Percentiles rank a stretch among this genome's conserved stretches.
phyloP scores from a whole-genome alignment of 2,329 filamentous ascomycete genomes.

The Raffaelea arxii region DNA sequence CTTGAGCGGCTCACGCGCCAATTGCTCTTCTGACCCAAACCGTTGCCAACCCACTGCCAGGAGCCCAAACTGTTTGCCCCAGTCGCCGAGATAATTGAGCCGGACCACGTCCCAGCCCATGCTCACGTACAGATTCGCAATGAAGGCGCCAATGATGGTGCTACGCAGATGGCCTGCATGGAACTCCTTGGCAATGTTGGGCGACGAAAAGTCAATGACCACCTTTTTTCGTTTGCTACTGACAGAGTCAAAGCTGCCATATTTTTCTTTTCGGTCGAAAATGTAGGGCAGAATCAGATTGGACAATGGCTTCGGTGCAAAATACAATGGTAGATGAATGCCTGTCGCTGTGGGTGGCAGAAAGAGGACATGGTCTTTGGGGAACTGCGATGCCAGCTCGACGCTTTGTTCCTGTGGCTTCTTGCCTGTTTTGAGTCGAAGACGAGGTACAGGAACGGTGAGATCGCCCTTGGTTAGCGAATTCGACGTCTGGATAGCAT shows the following conservation, averaged over 20 bases:
- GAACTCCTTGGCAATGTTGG: constrained; percentile 67
- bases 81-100: constrained; percentile 71
- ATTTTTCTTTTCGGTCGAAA: not conserved
- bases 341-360: not conserved
- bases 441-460: not conserved
- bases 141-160: constrained; percentile 66
- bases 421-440: not conserved
- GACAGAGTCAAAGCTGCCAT: not conserved
- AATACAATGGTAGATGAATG: not conserved
- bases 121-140: constrained; percentile 57
- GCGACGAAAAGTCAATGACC: constrained; percentile 66
- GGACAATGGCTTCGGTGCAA: not conserved
- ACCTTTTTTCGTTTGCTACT: constrained; percentile 29
- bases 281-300: not conserved
- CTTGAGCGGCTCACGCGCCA: constrained; percentile 55
- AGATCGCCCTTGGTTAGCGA: not conserved
- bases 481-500: not conserved
- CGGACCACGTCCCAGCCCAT: constrained; percentile 62
- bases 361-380: not conserved
- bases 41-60: constrained; percentile 58
- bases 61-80: constrained; percentile 63
- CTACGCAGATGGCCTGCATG: constrained; percentile 65
- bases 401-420: not conserved
- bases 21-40: constrained; percentile 46
- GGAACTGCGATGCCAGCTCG: not conserved